Conservation (phyloP, 805 yeast species). For the Myxozyma neotropica region DNA sequence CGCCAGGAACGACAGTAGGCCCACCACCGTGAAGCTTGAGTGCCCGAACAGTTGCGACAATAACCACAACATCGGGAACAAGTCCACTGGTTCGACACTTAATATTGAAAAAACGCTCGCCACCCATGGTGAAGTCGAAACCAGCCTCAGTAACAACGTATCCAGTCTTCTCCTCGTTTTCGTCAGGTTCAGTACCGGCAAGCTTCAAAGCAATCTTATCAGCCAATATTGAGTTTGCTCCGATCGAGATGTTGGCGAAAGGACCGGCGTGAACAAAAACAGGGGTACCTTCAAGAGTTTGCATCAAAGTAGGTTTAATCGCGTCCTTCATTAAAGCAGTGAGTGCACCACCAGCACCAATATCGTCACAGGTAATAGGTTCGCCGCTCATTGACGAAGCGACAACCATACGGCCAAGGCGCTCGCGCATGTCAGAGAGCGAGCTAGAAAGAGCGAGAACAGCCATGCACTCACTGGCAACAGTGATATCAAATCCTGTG, state of each 20-base stretch:
- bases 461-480: constrained; percentile 96
- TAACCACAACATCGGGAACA: constrained; percentile 83
- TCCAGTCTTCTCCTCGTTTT: constrained; percentile 52
- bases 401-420: constrained; percentile 88
- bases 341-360: constrained; percentile 93
- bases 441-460: constrained; percentile 81
- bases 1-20: constrained; percentile 95
- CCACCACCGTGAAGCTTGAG: constrained; percentile 97
- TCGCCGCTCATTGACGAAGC: constrained; percentile 74
- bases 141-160: constrained; percentile 97
- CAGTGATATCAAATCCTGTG: constrained; percentile 94
- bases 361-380: constrained; percentile 90
- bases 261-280: constrained; percentile 98
- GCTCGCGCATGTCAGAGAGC: constrained; percentile 78
- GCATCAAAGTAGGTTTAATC: constrained; percentile 95
- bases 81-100: constrained; percentile 91
- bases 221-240: constrained; percentile 94
- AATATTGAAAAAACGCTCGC: constrained; percentile 93
- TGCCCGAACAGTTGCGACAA: constrained; percentile 95
- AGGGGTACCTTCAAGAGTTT: constrained; percentile 95
- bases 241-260: constrained; percentile 94
- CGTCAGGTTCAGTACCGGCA: constrained; percentile 66
- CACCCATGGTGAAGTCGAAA: constrained; percentile 98
- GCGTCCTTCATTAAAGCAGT: constrained; percentile 91
- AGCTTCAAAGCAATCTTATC: constrained; percentile 89